Conservation (phyloP, 2,329 filamentous ascomycete genomes). For the Malbranchea zuffiana region DNA sequence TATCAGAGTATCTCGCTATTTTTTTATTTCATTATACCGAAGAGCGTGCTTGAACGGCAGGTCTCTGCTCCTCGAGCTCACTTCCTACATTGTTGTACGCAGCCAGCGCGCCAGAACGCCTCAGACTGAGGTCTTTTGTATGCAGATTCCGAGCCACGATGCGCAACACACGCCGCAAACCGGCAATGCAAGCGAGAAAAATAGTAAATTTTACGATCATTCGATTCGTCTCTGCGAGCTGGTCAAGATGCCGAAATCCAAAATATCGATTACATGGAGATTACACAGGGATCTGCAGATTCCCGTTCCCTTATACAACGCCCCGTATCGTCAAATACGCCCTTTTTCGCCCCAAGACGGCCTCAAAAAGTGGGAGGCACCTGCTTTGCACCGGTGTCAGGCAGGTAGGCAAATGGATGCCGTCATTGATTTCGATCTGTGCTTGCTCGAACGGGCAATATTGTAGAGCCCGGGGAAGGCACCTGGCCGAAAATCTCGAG, state of each 20-base stretch:
- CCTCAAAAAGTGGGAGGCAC: constrained; percentile 10
- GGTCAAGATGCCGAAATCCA: not conserved
- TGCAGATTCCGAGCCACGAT: too few relatives aligned
- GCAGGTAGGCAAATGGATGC: not conserved
- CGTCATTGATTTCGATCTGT: constrained; percentile 1
- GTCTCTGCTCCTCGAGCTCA: too few relatives aligned
- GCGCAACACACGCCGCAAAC: too few relatives aligned
- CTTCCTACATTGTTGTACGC: too few relatives aligned
- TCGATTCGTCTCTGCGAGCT: constrained; percentile 5
- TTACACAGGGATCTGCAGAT: constrained; percentile 6
- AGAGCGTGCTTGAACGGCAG: too few relatives aligned
- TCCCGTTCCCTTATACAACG: not conserved
- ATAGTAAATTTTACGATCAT: constrained; percentile 9
- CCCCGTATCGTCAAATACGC: constrained; percentile 3
- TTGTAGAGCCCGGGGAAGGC: not conserved
- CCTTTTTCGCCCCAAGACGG: constrained; percentile 5
- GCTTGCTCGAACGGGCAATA: constrained; percentile 6
- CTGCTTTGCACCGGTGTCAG: not conserved
- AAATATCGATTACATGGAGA: constrained; percentile 5
- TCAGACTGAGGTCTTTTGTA: too few relatives aligned
- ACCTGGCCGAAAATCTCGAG: not conserved
- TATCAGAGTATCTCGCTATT: too few relatives aligned
- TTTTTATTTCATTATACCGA: too few relatives aligned
- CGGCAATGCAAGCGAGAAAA: too few relatives aligned
- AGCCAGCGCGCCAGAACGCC: too few relatives aligned